Conservation (phyloP, 2,329 filamentous ascomycete genomes). For the Penicillium rolfsii region DNA sequence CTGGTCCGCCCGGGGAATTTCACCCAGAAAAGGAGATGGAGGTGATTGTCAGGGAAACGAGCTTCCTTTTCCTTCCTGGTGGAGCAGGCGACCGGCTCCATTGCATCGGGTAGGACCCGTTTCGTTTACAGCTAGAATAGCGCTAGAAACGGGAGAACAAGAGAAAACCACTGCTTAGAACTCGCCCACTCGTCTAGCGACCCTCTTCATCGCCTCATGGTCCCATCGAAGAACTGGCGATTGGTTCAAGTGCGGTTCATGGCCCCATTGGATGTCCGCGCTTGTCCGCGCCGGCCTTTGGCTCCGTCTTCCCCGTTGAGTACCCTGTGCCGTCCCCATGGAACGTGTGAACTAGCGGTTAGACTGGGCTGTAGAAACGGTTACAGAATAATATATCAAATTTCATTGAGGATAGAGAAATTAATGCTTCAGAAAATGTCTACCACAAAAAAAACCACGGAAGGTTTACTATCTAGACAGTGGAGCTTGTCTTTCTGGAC, state of each 20-base stretch:
- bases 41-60: constrained; percentile 11
- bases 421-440: background rate
- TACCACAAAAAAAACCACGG: background rate
- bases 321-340: constrained; percentile 1
- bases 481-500: background rate
- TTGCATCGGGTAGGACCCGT: constrained; percentile 25
- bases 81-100: constrained; percentile 18
- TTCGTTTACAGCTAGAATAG: constrained; percentile 31
- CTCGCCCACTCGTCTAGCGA: background rate
- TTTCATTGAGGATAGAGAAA: background rate
- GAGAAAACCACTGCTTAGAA: constrained; percentile 18
- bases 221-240: background rate
- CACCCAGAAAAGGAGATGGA: constrained; percentile 10
- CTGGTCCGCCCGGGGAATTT: constrained; percentile 10
- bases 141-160: constrained; percentile 32
- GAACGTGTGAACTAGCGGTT: background rate
- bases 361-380: background rate
- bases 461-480: background rate
- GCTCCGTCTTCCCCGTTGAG: constrained; percentile 8
- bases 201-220: constrained; percentile 5
- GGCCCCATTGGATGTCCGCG: constrained; percentile 5
- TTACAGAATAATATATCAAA: constrained; percentile 1
- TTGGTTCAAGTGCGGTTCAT: constrained; percentile 2
- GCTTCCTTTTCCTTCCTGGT: constrained; percentile 29
- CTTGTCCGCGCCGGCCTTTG: constrained; percentile 5